phyloP scores from a whole-genome alignment of 2,329 filamentous ascomycete species.

The Penicillium glabrum region DNA sequence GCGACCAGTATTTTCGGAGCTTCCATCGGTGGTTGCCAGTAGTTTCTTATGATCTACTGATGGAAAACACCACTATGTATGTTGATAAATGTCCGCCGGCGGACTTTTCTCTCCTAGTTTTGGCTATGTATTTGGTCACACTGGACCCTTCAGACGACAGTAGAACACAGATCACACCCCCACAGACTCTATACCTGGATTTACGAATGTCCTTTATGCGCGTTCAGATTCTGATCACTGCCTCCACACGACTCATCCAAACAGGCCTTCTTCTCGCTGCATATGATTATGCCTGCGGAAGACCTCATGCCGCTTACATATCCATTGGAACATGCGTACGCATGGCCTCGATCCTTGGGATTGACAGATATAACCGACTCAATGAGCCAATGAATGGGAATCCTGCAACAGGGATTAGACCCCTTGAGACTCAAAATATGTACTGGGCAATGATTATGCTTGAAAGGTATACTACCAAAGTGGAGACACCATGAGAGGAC shows the following conservation, averaged over 20 bases:
- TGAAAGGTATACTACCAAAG: neutral
- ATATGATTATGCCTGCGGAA: conserved; percentile 5
- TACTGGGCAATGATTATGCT: conserved; percentile 3
- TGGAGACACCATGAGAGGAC: neutral
- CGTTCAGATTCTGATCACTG: neutral
- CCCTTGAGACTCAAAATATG: neutral
- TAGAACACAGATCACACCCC: neutral
- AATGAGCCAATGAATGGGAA: too few relatives aligned
- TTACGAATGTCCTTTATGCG: neutral
- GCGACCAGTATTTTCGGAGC: neutral
- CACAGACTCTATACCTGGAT: neutral
- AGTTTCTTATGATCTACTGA: neutral
- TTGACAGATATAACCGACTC: neutral
- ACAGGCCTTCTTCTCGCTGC: neutral
- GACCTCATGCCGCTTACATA: neutral
- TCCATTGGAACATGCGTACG: conserved; percentile 1
- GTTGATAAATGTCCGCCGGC: neutral
- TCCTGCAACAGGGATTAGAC: too few relatives aligned
- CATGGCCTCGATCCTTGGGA: neutral
- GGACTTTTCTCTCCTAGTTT: neutral
- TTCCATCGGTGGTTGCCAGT: conserved; percentile 5
- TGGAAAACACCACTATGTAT: neutral
- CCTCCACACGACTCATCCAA: neutral
- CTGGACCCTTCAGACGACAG: neutral
- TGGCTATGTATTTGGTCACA: conserved; percentile 1